phyloP scores from a whole-genome alignment of 192 early-diverging fungal species.

The Martensiomyces pterosporus region DNA sequence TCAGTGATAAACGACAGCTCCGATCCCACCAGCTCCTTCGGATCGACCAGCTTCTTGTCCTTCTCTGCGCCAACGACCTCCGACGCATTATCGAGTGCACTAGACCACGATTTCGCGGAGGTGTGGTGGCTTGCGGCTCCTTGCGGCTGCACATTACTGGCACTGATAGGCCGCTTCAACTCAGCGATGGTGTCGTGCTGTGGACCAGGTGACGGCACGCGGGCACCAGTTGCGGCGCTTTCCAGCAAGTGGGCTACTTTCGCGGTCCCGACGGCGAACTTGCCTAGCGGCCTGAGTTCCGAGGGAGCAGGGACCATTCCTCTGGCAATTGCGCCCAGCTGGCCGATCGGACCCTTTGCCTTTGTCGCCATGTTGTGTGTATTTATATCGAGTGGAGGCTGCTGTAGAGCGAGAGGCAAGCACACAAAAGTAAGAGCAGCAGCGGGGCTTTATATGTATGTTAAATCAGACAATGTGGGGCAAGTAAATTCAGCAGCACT shows the following conservation, averaged over 20 bases:
- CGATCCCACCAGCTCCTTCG: conserved; percentile 67
- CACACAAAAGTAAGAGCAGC: too few species aligned
- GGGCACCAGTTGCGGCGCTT: conserved; percentile 30
- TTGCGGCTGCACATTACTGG: conserved; percentile 20
- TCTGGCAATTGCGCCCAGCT: conserved; percentile 31
- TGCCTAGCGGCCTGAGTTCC: conserved; percentile 31
- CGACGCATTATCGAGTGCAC: conserved; percentile 30
- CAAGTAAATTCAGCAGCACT: too few species aligned
- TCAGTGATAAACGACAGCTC: conserved; percentile 82
- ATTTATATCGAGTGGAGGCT: too few species aligned
- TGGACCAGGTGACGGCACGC: conserved; percentile 30
- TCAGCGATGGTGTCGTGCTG: conserved; percentile 14
- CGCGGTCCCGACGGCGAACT: conserved; percentile 36
- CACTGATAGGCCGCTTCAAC: conserved; percentile 25
- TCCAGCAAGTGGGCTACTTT: conserved; percentile 40
- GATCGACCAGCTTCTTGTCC: conserved; percentile 15
- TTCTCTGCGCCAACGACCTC: conserved; percentile 14
- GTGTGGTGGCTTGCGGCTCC: not conserved
- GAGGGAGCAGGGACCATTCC: conserved; percentile 20
- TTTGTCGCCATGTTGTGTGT: conserved; percentile 34
- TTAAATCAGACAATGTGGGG: too few species aligned
- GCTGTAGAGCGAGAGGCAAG: too few species aligned
- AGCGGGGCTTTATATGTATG: too few species aligned
- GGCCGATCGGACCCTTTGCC: conserved; percentile 25
- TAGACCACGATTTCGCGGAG: conserved; percentile 10